Evolutionary conservation across 2,329 filamentous ascomycete genomes (phyloP), one percentile per base, ranked within the genome.

Genomic region (Clarireedia homoeocarpa): DNA sequence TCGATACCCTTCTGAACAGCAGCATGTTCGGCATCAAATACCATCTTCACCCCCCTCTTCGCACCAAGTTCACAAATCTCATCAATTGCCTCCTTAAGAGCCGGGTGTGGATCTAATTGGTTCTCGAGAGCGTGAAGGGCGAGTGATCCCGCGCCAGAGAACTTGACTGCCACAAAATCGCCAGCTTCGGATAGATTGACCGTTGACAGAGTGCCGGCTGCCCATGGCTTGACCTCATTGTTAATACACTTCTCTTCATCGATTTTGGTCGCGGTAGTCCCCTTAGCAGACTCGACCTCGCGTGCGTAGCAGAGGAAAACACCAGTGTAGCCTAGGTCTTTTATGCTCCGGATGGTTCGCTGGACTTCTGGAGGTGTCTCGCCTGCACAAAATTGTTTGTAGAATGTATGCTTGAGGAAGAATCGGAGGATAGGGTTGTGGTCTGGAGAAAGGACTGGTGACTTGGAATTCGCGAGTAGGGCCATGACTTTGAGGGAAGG

Each of bases 361-460:
- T 76, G 74, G 2, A 95, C 86, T 71, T 96, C 88, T 1, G 70
- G 65, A 0, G 79, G 76, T 49, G 81, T 86, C 71, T 91, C 87
- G 27, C 91, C 91, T 0, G 89, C 89, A 71, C 91, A 96, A 71
- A 95, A 96, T 66, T 96, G 91, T 24, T 84, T 83, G 70, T 96
- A 96, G 65, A 96, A 91, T 0, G 89, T 95, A 67, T 84, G 81
- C 69, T 91, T 90, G 50, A 96, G 75, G 44, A 91, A 68, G 58
- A 76, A 81, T 45, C 83, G 80, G 15, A 95, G 77, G 1, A 92
- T 48, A 0, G 82, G 82, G 68, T 95, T 96, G 52, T 74, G 77
- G 67, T 95, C 89, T 4, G 90, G 84, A 69, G 86, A 85, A 56
- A 94, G 76, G 0, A 91, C 54, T 1, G 80, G 74, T 56, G 75